Evolutionary conservation across 2,329 filamentous ascomycete species (phyloP), one percentile per base, ranked within the genome.

Genomic region (Colletotrichum limetticola): DNA sequence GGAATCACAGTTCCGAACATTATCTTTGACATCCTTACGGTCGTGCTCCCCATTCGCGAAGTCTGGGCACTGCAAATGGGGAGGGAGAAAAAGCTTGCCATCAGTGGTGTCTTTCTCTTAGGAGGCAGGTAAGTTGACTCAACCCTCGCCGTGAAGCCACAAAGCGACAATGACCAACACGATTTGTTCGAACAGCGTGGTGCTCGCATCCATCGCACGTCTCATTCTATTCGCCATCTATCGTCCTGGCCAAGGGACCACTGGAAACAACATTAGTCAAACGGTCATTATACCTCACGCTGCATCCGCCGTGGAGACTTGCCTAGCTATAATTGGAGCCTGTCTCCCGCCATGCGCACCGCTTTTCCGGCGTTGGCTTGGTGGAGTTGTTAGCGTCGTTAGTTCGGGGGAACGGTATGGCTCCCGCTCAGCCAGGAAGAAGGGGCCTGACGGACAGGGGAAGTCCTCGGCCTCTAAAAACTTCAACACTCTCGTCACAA

Each of bases 231-330:
- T 57, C 26, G 22, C 46, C 62, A 49, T 65, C 62, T 24, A 65
- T 28, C 52, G 62, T 30, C 49, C 62, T 7, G 62, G 62, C 26
- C 22, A 30, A 32, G 55, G 53, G 11, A 28, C 46, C 26, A 64
- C 24, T 16, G 61, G 61, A n/a, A 53, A 64, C 46, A 64, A 64
- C 26, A 64, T 64, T 28, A 64, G 61, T 26, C 61, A 64, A 46
- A 64, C 61, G 12, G 61, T 64, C 9, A 64, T 64, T 46, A 64
- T 64, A 28, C 61, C 26, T 9, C 61, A 53, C 30, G 37, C 61
- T 19, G 61, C 46, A 0, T 53, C 42, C 49, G 61, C 42, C 3
- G 22, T 64, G 8, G 42, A 64, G 26, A 64, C 61, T n/a, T 64
- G 61, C 26, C 61, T 64, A n/a, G 61, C 61, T 7, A 64, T 64